Evolutionary conservation across 352 stramenopile genomes (phyloP).

Genomic region (Aphanomyces euteiches): DNA sequence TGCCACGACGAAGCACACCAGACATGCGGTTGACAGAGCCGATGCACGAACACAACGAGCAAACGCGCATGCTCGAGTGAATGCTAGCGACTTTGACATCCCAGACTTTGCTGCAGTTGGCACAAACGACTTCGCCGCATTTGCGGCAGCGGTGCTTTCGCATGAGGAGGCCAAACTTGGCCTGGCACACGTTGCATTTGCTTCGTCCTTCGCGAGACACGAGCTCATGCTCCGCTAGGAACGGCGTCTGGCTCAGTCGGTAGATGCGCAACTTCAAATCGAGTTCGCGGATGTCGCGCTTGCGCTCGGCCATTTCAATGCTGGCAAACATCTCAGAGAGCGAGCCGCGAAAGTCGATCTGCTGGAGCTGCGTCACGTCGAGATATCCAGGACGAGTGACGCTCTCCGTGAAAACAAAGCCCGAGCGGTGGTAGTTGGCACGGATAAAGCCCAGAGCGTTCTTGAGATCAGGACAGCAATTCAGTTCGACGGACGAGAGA

Average conservation of each 20-base stretch:
- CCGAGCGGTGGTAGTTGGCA: conserved; percentile 1
- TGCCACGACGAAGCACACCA: no score
- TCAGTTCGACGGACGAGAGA: neutral
- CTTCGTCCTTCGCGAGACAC: neutral
- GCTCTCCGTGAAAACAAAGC: neutral
- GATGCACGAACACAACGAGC: no score
- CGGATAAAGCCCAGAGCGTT: neutral
- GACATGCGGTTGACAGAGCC: no score
- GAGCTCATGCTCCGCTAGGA: neutral
- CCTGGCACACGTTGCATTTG: neutral
- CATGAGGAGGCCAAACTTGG: neutral
- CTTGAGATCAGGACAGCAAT: conserved; percentile 6
- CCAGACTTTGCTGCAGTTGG: no score
- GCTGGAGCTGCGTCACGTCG: conserved; percentile 2
- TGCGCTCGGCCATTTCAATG: neutral
- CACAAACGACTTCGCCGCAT: neutral
- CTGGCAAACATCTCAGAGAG: neutral
- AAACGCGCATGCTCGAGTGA: no score
- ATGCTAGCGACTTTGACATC: no score
- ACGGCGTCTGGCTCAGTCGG: neutral
- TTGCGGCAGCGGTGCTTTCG: neutral
- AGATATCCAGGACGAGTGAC: neutral
- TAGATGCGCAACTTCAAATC: neutral
- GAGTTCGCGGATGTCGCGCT: neutral
- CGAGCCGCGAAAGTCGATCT: neutral